Conservation (phyloP, 495 filamentous ascomycete species). For the Jackrogersella multiformis region DNA sequence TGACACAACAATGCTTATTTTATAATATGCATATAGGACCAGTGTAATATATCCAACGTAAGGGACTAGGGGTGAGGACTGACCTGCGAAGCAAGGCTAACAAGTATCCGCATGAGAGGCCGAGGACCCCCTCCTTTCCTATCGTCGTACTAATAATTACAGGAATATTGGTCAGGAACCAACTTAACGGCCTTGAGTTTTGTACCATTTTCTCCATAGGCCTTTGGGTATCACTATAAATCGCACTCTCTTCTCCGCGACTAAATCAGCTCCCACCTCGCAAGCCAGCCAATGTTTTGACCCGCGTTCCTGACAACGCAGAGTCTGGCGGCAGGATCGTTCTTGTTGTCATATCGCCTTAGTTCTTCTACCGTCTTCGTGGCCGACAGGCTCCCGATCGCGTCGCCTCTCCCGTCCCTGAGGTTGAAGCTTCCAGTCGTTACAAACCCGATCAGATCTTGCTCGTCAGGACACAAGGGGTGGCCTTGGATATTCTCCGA, state of each 20-base stretch:
- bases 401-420: slow-evolving; percentile 77
- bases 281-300: slow-evolving; percentile 78
- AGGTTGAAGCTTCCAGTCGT: slow-evolving; percentile 88
- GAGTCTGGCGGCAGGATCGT: slow-evolving; percentile 56
- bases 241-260: background rate
- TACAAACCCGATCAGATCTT: slow-evolving; percentile 90
- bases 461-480: slow-evolving; percentile 72
- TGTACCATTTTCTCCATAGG: background rate
- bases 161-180: background rate
- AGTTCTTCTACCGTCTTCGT: slow-evolving; percentile 60
- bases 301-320: slow-evolving; percentile 87
- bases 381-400: slow-evolving; percentile 75
- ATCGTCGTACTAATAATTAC: background rate
- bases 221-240: slow-evolving; percentile 10
- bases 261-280: slow-evolving; percentile 77
- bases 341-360: slow-evolving; percentile 45
- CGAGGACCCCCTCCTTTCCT: background rate
- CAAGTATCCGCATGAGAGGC: slow-evolving; percentile 1
- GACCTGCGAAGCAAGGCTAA: slow-evolving; percentile 27
- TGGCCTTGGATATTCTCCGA: slow-evolving; percentile 59
- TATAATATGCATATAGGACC: background rate
- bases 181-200: background rate
- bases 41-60: background rate
- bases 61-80: slow-evolving; percentile 19
- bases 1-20: background rate